Evolutionary conservation across 805 yeast species (phyloP).

Genomic region (Grigorovia jiainica): DNA sequence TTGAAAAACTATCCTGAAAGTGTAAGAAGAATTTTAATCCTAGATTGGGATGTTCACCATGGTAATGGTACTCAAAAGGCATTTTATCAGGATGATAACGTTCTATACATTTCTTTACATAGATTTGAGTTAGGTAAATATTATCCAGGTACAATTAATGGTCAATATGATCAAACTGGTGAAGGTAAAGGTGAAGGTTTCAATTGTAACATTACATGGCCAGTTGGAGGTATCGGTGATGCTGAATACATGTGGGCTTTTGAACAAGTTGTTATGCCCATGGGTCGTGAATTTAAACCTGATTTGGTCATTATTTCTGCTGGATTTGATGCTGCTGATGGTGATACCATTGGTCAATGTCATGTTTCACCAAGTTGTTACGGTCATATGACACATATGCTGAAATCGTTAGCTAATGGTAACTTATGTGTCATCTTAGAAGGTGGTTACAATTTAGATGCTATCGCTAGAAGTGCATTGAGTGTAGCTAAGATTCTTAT

Average conservation of each 20-base stretch:
- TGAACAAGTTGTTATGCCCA: constrained; percentile 75
- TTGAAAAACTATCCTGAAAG: constrained; percentile 78
- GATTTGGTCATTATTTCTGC: constrained; percentile 88
- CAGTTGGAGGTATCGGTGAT: constrained; percentile 82
- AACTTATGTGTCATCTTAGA: constrained; percentile 82
- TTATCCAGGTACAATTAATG: constrained; percentile 89
- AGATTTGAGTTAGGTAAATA: constrained; percentile 86
- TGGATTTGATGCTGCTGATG: constrained; percentile 98
- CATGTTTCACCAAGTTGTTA: constrained; percentile 93
- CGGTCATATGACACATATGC: constrained; percentile 90
- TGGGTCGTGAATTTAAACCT: constrained; percentile 81
- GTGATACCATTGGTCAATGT: constrained; percentile 94
- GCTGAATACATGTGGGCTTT: constrained; percentile 94
- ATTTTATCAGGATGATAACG: constrained; percentile 81
- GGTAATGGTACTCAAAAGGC: constrained; percentile 98
- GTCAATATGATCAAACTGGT: constrained; percentile 74
- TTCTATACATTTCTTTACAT: constrained; percentile 83
- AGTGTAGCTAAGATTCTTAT: constrained; percentile 85
- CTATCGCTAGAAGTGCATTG: constrained; percentile 82
- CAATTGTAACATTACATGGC: constrained; percentile 91
- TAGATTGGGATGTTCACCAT: constrained; percentile 99
- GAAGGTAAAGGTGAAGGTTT: constrained; percentile 80
- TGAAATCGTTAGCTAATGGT: constrained; percentile 82
- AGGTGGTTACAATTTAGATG: constrained; percentile 92
- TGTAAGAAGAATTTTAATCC: constrained; percentile 68